Evolutionary conservation across 257 asterid genomes (phyloP).

Genomic region (Forsythia viridissima): DNA sequence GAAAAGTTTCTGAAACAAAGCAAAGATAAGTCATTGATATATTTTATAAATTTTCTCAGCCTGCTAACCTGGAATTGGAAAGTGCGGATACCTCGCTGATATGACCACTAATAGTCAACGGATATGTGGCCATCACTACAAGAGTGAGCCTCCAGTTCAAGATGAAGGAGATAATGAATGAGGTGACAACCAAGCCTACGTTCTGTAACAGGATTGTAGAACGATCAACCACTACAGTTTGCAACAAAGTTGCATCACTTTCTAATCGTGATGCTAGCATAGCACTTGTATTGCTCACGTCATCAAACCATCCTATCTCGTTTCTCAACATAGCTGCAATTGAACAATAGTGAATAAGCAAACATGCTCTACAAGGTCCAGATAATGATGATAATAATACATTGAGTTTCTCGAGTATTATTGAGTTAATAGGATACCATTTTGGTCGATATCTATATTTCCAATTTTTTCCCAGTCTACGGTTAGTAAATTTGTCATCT

Average conservation of each 20-base stretch:
- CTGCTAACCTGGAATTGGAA: background rate
- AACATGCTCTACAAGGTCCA: background rate
- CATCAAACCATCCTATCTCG: slow-evolving; percentile 96
- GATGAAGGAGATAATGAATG: slow-evolving; percentile 86
- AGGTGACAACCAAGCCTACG: slow-evolving; percentile 73
- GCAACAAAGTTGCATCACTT: slow-evolving; percentile 78
- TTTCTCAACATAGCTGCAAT: slow-evolving; percentile 90
- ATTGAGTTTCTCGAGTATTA: background rate
- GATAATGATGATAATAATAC: background rate
- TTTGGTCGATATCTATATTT: background rate
- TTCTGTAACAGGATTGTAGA: slow-evolving; percentile 83
- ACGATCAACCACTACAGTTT: slow-evolving; percentile 90
- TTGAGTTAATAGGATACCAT: background rate
- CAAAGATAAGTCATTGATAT: slow-evolving; percentile 9
- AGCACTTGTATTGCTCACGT: slow-evolving; percentile 67
- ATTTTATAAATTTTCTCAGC: background rate
- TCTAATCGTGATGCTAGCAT: slow-evolving; percentile 88
- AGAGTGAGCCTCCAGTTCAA: slow-evolving; percentile 98
- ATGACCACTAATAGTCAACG: slow-evolving; percentile 85
- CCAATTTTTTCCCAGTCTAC: background rate
- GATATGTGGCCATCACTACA: slow-evolving; percentile 87
- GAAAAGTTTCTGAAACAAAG: slow-evolving; percentile 80
- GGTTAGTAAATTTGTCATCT: background rate
- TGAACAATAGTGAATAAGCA: slow-evolving; percentile 1
- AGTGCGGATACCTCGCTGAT: slow-evolving; percentile 78